Evolutionary conservation across 2,329 filamentous ascomycete genomes (phyloP).

Genomic region (Monilinia laxa): DNA sequence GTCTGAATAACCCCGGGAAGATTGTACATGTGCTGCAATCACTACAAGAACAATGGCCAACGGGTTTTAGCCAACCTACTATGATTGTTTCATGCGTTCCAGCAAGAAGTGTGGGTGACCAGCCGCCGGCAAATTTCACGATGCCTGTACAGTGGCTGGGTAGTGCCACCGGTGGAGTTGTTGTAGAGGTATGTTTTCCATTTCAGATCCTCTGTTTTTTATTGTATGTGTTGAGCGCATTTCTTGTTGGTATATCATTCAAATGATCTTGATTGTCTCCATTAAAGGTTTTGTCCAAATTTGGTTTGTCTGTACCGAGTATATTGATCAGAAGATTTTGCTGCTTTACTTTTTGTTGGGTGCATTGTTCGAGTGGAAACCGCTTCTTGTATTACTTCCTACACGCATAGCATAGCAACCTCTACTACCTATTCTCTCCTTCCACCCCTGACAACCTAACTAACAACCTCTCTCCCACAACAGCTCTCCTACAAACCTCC

Average conservation of each 20-base stretch:
- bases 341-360: neutral
- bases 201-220: neutral
- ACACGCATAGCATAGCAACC: neutral
- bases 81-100: conserved; percentile 77
- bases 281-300: neutral
- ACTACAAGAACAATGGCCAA: conserved; percentile 63
- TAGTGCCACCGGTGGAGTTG: conserved; percentile 72
- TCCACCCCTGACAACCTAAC: neutral
- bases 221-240: neutral
- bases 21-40: conserved; percentile 53
- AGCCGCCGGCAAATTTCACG: conserved; percentile 66
- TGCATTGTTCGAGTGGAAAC: neutral
- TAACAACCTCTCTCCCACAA: conserved; percentile 10
- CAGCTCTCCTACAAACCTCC: conserved; percentile 65
- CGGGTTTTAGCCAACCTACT: conserved; percentile 61
- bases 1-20: conserved; percentile 35
- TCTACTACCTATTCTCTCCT: neutral
- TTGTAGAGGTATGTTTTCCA: conserved; percentile 55
- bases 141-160: conserved; percentile 68
- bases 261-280: neutral
- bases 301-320: neutral
- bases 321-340: neutral
- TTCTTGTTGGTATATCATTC: neutral
- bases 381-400: neutral
- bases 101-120: conserved; percentile 63